Conservation (phyloP, 805 yeast species). For the Saccharomycopsis javanensis region DNA sequence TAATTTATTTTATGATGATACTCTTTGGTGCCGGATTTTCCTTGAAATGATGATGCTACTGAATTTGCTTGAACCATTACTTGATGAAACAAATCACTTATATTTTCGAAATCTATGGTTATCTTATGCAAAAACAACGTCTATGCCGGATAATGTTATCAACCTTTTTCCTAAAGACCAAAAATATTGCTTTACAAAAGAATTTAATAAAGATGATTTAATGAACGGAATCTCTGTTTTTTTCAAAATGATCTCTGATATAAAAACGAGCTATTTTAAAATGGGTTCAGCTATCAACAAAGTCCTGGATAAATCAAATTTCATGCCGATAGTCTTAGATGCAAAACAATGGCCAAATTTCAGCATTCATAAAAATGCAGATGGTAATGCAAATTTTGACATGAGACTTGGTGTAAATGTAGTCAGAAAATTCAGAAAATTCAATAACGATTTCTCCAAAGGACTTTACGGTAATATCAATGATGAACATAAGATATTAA, state of each 20-base stretch:
- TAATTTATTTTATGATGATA: background rate
- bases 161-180: background rate
- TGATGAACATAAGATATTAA: conserved; percentile 4
- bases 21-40: background rate
- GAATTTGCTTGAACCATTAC: background rate
- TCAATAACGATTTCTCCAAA: background rate
- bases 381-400: background rate
- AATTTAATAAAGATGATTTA: background rate
- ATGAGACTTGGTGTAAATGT: background rate
- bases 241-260: background rate
- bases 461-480: background rate
- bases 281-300: background rate
- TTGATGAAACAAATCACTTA: background rate
- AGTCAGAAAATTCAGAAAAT: background rate
- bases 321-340: background rate
- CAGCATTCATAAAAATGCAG: background rate
- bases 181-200: background rate
- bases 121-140: background rate
- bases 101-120: background rate
- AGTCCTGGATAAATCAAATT: background rate
- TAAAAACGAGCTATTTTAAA: background rate
- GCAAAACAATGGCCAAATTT: background rate
- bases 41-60: conserved; percentile 5
- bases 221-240: background rate
- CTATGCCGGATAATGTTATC: background rate